Conservation (phyloP, 2,329 filamentous ascomycete genomes). For the Cryoendolithus antarcticus region DNA sequence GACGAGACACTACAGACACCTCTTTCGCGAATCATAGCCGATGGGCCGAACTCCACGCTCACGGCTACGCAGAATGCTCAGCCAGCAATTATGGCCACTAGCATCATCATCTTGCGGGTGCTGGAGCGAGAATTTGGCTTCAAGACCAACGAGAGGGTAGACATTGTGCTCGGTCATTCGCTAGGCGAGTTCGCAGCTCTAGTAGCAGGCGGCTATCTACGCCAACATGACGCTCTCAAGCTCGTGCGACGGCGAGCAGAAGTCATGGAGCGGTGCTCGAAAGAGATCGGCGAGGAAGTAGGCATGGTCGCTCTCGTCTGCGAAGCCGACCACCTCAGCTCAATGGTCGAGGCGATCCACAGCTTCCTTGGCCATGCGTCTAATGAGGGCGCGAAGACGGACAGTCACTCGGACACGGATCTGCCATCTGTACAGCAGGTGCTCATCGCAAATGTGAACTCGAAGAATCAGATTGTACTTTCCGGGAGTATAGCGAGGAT, state of each 20-base stretch:
- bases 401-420: slow-evolving; percentile 46
- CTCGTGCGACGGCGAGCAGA: slow-evolving; percentile 69
- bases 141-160: slow-evolving; percentile 54
- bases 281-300: slow-evolving; percentile 57
- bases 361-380: slow-evolving; percentile 62
- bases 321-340: slow-evolving; percentile 61
- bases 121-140: slow-evolving; percentile 79
- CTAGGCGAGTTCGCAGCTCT: slow-evolving; percentile 88
- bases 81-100: slow-evolving; percentile 92
- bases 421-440: slow-evolving; percentile 74
- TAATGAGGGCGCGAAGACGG: slow-evolving; percentile 49
- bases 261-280: slow-evolving; percentile 68
- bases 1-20: slow-evolving; percentile 63
- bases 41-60: slow-evolving; percentile 64
- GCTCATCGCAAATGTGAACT: slow-evolving; percentile 85
- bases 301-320: slow-evolving; percentile 92
- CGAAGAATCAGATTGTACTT: slow-evolving; percentile 89
- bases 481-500: slow-evolving; percentile 79
- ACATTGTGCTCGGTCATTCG: slow-evolving; percentile 80
- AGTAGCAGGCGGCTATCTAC: slow-evolving; percentile 69
- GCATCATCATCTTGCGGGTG: slow-evolving; percentile 76
- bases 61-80: slow-evolving; percentile 80
- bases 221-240: slow-evolving; percentile 63
- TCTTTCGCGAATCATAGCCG: slow-evolving; percentile 64
- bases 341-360: slow-evolving; percentile 60